Percentiles rank a stretch among this genome's conserved stretches.
phyloP scores from a whole-genome alignment of 768 basidiomycete species.

The Boletus edulis region DNA sequence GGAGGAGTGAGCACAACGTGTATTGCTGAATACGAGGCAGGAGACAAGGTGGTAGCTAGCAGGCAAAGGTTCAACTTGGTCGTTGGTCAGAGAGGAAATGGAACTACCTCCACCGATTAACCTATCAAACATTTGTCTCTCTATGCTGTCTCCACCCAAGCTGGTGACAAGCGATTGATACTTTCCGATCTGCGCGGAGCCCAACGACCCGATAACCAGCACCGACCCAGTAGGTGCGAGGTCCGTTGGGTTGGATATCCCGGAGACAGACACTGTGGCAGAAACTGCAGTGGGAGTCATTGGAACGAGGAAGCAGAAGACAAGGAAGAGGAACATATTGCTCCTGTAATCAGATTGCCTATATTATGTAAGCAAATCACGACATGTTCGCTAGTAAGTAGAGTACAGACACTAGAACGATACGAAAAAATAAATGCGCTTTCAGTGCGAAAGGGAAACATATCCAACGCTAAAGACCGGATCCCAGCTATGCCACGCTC shows the following conservation, averaged over 20 bases:
- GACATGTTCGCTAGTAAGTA: background rate
- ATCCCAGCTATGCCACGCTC: background rate
- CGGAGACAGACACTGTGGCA: constrained; percentile 15
- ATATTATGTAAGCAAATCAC: constrained; percentile 20
- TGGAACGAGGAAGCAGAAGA: background rate
- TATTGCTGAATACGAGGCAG: constrained; percentile 59
- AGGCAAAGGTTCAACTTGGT: constrained; percentile 1
- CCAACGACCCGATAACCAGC: constrained; percentile 75
- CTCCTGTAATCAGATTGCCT: constrained; percentile 21
- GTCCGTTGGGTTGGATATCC: constrained; percentile 19
- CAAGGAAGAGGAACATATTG: background rate
- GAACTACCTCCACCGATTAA: constrained; percentile 71
- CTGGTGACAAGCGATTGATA: constrained; percentile 69
- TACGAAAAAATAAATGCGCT: background rate
- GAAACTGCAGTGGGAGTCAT: constrained; percentile 68
- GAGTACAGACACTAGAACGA: constrained; percentile 5
- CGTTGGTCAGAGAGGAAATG: constrained; percentile 1
- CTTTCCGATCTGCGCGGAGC: constrained; percentile 74
- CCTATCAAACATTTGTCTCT: constrained; percentile 81
- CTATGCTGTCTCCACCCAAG: constrained; percentile 55
- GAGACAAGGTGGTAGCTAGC: constrained; percentile 55
- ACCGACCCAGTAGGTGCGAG: constrained; percentile 43
- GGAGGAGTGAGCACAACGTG: constrained; percentile 61
- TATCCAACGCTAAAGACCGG: constrained; percentile 1
- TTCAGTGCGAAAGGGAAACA: constrained; percentile 3